Conservation (phyloP, 2,329 filamentous ascomycete species). For the Gnomoniopsis sp. region DNA sequence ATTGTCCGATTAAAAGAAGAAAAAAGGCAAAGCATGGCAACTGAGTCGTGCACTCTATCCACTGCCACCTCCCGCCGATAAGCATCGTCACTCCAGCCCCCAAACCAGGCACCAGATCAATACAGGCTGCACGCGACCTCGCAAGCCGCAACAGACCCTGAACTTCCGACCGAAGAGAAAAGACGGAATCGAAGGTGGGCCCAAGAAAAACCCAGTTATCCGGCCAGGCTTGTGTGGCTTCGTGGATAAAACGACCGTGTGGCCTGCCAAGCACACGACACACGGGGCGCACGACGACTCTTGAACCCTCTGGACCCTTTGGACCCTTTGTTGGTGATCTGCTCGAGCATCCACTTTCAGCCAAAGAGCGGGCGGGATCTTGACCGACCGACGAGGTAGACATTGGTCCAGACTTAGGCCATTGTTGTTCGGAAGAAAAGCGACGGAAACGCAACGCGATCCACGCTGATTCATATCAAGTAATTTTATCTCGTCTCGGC, state of each 20-base stretch:
- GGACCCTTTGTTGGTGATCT: too few relatives aligned
- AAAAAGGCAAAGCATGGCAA: not conserved
- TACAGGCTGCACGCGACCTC: not conserved
- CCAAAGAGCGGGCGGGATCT: not conserved
- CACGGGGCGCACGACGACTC: too few relatives aligned
- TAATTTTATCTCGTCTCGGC: constrained; percentile 2
- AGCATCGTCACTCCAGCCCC: not conserved
- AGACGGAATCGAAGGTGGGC: too few relatives aligned
- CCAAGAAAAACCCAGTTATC: too few relatives aligned
- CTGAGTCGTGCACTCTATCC: not conserved
- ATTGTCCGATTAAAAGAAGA: not conserved
- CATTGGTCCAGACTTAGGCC: not conserved
- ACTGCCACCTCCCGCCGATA: not conserved
- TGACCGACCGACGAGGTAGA: not conserved
- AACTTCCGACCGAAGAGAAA: not conserved
- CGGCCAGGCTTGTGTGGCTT: too few relatives aligned
- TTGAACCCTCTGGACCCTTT: too few relatives aligned
- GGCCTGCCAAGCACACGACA: too few relatives aligned
- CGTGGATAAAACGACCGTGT: too few relatives aligned
- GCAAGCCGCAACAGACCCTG: not conserved
- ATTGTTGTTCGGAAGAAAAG: constrained; percentile 7
- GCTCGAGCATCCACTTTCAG: too few relatives aligned
- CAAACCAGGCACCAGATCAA: not conserved
- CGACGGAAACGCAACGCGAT: not conserved
- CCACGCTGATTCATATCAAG: not conserved